phyloP scores from a whole-genome alignment of 2,329 filamentous ascomycete species.

The Cytospora paraplurivora region DNA sequence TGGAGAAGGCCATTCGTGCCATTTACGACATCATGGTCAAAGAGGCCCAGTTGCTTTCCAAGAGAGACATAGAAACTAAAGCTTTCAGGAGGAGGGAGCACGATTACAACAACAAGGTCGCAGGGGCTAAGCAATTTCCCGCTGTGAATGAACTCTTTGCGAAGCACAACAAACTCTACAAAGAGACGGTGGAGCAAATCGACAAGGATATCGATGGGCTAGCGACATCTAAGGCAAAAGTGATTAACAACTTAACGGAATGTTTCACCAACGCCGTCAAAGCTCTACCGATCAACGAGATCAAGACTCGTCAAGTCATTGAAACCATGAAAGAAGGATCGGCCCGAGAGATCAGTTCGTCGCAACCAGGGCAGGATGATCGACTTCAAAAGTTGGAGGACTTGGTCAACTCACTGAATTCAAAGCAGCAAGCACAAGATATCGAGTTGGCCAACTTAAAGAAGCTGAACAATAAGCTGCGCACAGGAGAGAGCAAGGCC shows the following conservation, averaged over 20 bases:
- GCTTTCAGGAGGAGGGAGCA: slow-evolving; percentile 15
- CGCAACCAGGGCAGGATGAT: slow-evolving; percentile 3
- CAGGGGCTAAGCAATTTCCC: slow-evolving; percentile 13
- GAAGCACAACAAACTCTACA: slow-evolving; percentile 11
- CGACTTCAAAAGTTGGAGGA: slow-evolving; percentile 16
- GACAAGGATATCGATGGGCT: slow-evolving; percentile 18
- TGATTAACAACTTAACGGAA: not conserved
- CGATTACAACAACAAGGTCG: slow-evolving; percentile 14
- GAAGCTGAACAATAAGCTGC: slow-evolving; percentile 9
- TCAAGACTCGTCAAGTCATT: slow-evolving; percentile 23
- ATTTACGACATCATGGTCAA: slow-evolving; percentile 13
- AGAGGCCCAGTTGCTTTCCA: slow-evolving; percentile 13
- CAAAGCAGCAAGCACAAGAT: slow-evolving; percentile 8
- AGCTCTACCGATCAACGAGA: slow-evolving; percentile 16
- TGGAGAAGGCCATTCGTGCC: slow-evolving; percentile 14
- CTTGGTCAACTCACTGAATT: slow-evolving; percentile 6
- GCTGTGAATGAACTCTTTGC: slow-evolving; percentile 12
- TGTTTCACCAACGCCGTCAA: slow-evolving; percentile 10
- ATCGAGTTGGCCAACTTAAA: not conserved
- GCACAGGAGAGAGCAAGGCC: not conserved
- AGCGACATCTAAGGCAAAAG: not conserved
- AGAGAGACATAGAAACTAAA: slow-evolving; percentile 18
- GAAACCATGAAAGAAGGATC: slow-evolving; percentile 14
- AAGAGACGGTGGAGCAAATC: slow-evolving; percentile 2
- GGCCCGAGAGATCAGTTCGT: not conserved